Conservation (phyloP, 2,329 filamentous ascomycete species). For the Paraphoma chrysanthemicola region DNA sequence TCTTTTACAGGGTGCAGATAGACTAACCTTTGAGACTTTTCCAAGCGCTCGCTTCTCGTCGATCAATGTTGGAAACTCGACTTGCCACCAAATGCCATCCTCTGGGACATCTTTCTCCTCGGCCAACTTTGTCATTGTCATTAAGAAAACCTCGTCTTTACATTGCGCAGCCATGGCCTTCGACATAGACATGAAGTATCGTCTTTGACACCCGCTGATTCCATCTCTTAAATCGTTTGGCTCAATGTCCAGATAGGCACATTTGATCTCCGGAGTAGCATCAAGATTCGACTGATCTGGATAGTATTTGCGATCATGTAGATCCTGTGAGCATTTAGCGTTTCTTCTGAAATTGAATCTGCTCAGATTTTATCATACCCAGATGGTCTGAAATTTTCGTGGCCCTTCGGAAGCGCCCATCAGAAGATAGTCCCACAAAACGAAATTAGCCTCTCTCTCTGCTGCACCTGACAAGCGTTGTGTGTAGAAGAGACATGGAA, state of each 20-base stretch:
- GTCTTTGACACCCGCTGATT: constrained; percentile 7
- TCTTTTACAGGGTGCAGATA: background rate
- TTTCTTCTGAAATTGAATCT: background rate
- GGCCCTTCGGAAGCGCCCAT: constrained; percentile 1
- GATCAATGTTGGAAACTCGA: constrained; percentile 14
- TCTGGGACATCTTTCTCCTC: constrained; percentile 1
- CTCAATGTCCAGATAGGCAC: constrained; percentile 1
- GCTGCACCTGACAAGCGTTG: constrained; percentile 1
- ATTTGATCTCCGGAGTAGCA: constrained; percentile 5
- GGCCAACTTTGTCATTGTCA: constrained; percentile 5
- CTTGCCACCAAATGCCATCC: constrained; percentile 13
- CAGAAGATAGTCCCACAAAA: constrained; percentile 3
- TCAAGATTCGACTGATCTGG: constrained; percentile 3
- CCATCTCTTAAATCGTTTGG: background rate
- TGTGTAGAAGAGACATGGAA: constrained; percentile 6
- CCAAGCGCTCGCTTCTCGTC: constrained; percentile 5
- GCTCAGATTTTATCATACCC: constrained; percentile 1
- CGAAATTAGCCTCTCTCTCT: constrained; percentile 5
- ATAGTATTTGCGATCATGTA: constrained; percentile 10
- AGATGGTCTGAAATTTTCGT: constrained; percentile 5
- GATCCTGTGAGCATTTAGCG: constrained; percentile 4
- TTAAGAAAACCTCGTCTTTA: constrained; percentile 9
- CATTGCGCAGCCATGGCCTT: constrained; percentile 12
- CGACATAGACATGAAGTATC: constrained; percentile 14
- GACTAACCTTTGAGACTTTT: constrained; percentile 12